These are phyloP conservation scores for Apiotrichum porosum DNA, from an alignment of 1,284 basidiomycete species.

Conservation along the genomic window DNA sequence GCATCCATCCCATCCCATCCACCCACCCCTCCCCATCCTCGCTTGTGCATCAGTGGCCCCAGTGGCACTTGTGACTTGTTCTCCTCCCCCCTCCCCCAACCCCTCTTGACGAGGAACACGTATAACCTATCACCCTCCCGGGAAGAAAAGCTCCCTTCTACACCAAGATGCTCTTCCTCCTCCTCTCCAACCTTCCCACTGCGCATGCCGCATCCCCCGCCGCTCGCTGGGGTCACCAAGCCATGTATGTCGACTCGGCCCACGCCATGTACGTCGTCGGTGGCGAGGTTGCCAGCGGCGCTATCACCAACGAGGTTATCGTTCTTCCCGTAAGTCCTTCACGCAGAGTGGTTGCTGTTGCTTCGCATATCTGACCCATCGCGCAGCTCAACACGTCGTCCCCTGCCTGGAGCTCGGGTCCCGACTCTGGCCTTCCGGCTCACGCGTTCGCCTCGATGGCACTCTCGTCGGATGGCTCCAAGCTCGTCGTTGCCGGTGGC, in stretches of 20 bases:
- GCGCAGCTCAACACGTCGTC: conserved; percentile 37
- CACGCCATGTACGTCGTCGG: conserved; percentile 46
- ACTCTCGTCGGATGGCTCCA: conserved; percentile 21
- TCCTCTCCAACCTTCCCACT: conserved; percentile 22
- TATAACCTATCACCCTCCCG: too few relatives aligned
- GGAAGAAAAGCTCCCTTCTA: too few relatives aligned
- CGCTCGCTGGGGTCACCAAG: conserved; percentile 47
- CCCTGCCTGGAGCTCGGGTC: conserved; percentile 34
- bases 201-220: conserved; percentile 26
- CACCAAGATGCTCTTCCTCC: conserved; percentile 13
- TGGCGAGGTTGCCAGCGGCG: conserved; percentile 34
- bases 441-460: conserved; percentile 44
- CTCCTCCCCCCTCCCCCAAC: not conserved
- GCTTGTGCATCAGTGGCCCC: too few relatives aligned
- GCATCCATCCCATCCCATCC: conserved; percentile 17
- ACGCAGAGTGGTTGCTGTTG: too few relatives aligned
- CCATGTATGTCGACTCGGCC: conserved; percentile 38
- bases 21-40: too few relatives aligned
- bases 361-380: too few relatives aligned
- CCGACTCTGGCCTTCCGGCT: conserved; percentile 36
- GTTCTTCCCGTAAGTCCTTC: conserved; percentile 41
- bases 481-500: conserved; percentile 41
- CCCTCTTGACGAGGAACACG: conserved; percentile 5
- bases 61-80: too few relatives aligned
- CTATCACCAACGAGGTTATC: conserved; percentile 48